phyloP scores from a whole-genome alignment of 768 basidiomycete genomes.

The Kwoniella dendrophila region DNA sequence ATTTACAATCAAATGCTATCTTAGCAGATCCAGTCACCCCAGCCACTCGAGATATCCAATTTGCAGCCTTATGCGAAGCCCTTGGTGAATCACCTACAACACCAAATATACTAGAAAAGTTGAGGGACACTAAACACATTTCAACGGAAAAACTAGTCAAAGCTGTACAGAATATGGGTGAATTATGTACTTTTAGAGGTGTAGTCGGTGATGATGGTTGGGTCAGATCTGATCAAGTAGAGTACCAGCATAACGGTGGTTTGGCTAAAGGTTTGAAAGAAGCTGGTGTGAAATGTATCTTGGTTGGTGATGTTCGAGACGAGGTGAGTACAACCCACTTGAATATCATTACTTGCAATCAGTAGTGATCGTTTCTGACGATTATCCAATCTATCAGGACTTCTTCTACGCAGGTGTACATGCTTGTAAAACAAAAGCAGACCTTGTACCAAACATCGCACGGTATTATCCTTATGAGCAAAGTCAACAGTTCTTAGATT shows the following conservation, averaged over 20 bases:
- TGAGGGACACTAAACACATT: constrained; percentile 62
- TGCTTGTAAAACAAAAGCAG: constrained; percentile 61
- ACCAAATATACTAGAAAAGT: constrained; percentile 60
- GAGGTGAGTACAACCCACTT: no score
- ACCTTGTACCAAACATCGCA: constrained; percentile 65
- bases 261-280: constrained; percentile 63
- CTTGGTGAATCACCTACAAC: constrained; percentile 64
- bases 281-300: constrained; percentile 66
- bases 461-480: constrained; percentile 65
- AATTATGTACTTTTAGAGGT: constrained; percentile 70
- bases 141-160: constrained; percentile 63
- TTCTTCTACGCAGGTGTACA: constrained; percentile 74
- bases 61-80: constrained; percentile 65
- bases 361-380: background rate
- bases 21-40: constrained; percentile 68
- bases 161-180: constrained; percentile 65
- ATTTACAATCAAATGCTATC: constrained; percentile 75
- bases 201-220: constrained; percentile 68
- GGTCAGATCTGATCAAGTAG: constrained; percentile 64
- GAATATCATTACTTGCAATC: background rate
- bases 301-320: constrained; percentile 70
- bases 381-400: constrained; percentile 5
- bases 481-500: constrained; percentile 59
- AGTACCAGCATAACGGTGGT: constrained; percentile 67
- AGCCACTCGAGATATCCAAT: constrained; percentile 65